Evolutionary conservation across 345 rosid species (phyloP).

Genomic region (Lumnitzera littorea): DNA sequence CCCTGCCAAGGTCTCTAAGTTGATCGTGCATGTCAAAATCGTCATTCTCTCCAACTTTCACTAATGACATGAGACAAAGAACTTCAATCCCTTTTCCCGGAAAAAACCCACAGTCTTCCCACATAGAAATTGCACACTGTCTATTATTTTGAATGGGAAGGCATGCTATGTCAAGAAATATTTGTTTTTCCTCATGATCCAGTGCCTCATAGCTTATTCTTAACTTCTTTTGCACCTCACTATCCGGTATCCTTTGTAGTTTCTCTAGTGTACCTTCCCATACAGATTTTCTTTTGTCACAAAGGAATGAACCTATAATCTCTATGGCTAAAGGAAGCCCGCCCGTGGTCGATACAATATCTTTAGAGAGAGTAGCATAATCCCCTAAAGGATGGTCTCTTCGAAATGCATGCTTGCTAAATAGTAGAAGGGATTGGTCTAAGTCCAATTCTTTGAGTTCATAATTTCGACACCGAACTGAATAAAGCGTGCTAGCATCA

Average conservation of each 20-base stretch:
- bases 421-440: background rate
- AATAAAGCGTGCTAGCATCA: no score
- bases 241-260: background rate
- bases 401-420: constrained; percentile 5
- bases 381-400: background rate
- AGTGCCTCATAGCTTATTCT: background rate
- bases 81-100: background rate
- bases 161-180: constrained; percentile 10
- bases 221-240: background rate
- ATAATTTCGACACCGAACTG: no score
- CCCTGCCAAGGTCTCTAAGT: constrained; percentile 5
- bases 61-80: background rate
- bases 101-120: background rate
- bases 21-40: background rate
- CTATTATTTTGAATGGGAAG: background rate
- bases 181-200: background rate
- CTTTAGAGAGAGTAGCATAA: background rate
- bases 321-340: constrained; percentile 7
- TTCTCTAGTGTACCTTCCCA: background rate
- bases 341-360: background rate
- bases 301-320: constrained; percentile 3
- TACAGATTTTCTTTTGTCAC: background rate
- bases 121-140: background rate
- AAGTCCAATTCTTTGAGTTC: background rate
- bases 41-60: background rate